Evolutionary conservation across 345 rosid species (phyloP).

Genomic region (Salix dunnii): DNA sequence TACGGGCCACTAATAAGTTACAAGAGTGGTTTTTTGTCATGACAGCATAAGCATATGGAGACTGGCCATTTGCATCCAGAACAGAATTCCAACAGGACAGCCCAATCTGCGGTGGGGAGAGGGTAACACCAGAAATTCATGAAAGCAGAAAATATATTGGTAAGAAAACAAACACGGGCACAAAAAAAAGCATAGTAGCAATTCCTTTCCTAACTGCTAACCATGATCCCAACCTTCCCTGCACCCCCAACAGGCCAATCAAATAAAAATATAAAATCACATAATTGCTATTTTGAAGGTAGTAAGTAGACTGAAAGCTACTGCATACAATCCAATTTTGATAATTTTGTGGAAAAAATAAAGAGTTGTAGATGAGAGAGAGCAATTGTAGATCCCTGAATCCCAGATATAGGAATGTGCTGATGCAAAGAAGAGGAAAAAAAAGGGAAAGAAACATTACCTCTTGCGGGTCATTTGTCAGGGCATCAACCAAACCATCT

Average conservation of each 20-base stretch:
- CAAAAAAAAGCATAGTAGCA: background rate
- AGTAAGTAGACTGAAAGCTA: background rate
- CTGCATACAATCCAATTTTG: background rate
- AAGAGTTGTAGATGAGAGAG: background rate
- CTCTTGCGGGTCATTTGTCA: conserved; percentile 85
- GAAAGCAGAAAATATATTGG: background rate
- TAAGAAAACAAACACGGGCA: background rate
- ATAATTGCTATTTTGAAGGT: background rate
- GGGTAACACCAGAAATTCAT: background rate
- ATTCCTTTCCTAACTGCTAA: background rate
- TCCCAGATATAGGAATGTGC: background rate
- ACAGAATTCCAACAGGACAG: conserved; percentile 65
- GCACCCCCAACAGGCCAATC: background rate
- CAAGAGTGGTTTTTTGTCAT: conserved; percentile 63
- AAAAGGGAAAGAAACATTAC: conserved; percentile 30
- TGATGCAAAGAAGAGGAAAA: background rate
- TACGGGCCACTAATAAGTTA: conserved; percentile 59
- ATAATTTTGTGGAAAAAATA: background rate
- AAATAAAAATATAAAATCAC: background rate
- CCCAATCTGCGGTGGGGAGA: conserved; percentile 47
- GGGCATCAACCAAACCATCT: conserved; percentile 56
- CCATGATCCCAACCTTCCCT: background rate
- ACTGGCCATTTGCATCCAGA: conserved; percentile 51
- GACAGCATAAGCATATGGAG: conserved; percentile 59
- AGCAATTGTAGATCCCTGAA: background rate